Evolutionary conservation across 495 filamentous ascomycete species (phyloP).

Genomic region (Tuber aestivum): DNA sequence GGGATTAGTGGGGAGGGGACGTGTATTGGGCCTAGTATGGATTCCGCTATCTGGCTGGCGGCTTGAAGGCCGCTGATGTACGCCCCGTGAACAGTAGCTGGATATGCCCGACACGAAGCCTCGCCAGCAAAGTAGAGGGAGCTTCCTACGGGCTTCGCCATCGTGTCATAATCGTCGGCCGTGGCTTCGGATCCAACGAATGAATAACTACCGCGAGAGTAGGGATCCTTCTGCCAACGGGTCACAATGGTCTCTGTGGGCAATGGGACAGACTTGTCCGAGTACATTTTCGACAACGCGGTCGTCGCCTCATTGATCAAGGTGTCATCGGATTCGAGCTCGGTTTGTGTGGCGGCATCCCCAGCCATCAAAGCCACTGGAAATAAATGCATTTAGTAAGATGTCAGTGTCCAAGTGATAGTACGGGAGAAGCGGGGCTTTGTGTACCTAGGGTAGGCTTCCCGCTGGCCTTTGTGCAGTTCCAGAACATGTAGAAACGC

Average conservation of each 20-base stretch:
- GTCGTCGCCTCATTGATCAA: conserved; percentile 73
- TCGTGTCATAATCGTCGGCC: conserved; percentile 84
- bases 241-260: conserved; percentile 87
- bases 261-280: conserved; percentile 58
- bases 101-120: conserved; percentile 89
- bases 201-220: conserved; percentile 87
- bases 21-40: conserved; percentile 72
- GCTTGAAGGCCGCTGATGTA: conserved; percentile 89
- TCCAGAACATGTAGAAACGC: conserved; percentile 96
- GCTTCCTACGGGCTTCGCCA: conserved; percentile 80
- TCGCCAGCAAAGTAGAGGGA: conserved; percentile 88
- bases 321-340: conserved; percentile 63
- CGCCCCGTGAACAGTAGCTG: conserved; percentile 92
- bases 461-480: conserved; percentile 81
- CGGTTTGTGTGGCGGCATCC: conserved; percentile 83
- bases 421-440: not conserved
- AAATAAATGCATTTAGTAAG: conserved; percentile 14
- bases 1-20: conserved; percentile 67
- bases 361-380: conserved; percentile 88
- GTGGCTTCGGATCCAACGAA: conserved; percentile 75
- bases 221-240: conserved; percentile 84
- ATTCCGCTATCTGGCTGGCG: conserved; percentile 73
- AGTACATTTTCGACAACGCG: conserved; percentile 64
- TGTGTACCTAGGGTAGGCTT: conserved; percentile 59
- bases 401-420: not conserved